Evolutionary conservation across 2,329 filamentous ascomycete genomes (phyloP), one percentile per base, ranked within the genome.

Genomic region (Pseudocercospora crystallina): DNA sequence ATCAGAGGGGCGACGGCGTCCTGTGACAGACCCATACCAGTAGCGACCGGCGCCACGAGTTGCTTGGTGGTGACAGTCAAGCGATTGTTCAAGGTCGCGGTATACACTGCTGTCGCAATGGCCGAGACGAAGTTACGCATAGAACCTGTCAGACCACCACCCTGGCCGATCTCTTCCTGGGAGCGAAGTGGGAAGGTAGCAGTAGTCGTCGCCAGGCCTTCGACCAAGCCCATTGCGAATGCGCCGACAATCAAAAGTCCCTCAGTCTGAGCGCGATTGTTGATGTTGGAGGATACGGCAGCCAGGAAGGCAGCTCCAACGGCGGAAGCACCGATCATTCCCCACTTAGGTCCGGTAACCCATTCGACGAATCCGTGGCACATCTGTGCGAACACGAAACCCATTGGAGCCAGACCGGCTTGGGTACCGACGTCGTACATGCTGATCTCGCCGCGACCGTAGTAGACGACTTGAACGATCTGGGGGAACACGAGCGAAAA

Each of bases 371-470:
- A 49, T n/a, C 59, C 59, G 46, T 60, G 57, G 36, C 57, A 58
- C 54, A 61, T 58, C 39, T 61, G 59, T 2, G 57, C 59, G 35
- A 61, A 61, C 13, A 61, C 59, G 47, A 60, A 61, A 2, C 52
- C 47, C 59, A 61, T 61, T 2, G 47, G 43, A n/a, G 51, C 51
- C 7, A 61, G 43, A 8, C 59, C 59, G 14, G 59, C 59, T 13
- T 54, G 48, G 2, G 57, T 61, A 12, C 59, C 59, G 11, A 61
- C 51, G 31, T 61, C 57, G 38, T 61, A 61, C 30, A 50, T 43
- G 53, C 57, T 59, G 49, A 61, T 60, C 26, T 58, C 49, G 15
- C 57, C 57, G 14, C 55, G 51, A 11, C 49, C 50, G 37, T 55
- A 61, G 47, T 61, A 61, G 20, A 61, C 41, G 12, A 49, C 51